These are phyloP conservation scores for Persicaria tinctoria DNA, from an alignment of 148 eudicot species.

Conservation along the genomic window DNA sequence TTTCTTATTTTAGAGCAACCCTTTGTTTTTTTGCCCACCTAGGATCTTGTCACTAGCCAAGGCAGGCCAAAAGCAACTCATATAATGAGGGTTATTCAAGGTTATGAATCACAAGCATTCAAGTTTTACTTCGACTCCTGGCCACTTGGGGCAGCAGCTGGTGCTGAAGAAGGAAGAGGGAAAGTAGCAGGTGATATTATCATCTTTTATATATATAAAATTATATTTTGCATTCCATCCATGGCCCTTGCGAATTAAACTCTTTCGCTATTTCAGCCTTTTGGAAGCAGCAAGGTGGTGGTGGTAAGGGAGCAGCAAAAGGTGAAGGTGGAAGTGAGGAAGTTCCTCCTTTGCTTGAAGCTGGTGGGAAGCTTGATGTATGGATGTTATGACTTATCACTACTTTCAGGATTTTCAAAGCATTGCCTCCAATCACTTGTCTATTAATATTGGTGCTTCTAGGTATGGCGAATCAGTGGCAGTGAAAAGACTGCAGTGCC, in stretches of 20 bases:
- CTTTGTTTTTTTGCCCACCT: constrained; percentile 1
- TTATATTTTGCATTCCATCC: not conserved
- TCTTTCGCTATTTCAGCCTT: constrained; percentile 51
- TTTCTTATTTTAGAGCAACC: not conserved
- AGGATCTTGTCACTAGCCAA: constrained; percentile 70
- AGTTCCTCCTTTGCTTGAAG: constrained; percentile 95
- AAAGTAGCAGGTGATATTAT: constrained; percentile 74
- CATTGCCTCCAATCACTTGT: not conserved
- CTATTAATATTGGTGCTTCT: constrained; percentile 15
- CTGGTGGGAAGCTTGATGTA: constrained; percentile 84
- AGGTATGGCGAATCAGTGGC: constrained; percentile 94
- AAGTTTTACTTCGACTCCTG: constrained; percentile 90
- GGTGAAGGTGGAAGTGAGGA: constrained; percentile 76
- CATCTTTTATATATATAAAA: not conserved
- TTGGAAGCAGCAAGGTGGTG: constrained; percentile 97
- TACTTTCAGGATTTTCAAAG: not conserved
- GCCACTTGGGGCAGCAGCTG: constrained; percentile 76
- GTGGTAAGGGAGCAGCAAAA: constrained; percentile 62
- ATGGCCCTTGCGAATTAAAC: not conserved
- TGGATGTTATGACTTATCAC: not conserved
- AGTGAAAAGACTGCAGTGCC: constrained; percentile 75
- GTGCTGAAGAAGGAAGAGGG: constrained; percentile 94
- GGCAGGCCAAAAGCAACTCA: constrained; percentile 86
- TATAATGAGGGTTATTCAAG: constrained; percentile 75
- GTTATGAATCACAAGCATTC: constrained; percentile 81